Conservation (phyloP, 192 early-diverging fungal species). For the Funneliformis geosporum region DNA sequence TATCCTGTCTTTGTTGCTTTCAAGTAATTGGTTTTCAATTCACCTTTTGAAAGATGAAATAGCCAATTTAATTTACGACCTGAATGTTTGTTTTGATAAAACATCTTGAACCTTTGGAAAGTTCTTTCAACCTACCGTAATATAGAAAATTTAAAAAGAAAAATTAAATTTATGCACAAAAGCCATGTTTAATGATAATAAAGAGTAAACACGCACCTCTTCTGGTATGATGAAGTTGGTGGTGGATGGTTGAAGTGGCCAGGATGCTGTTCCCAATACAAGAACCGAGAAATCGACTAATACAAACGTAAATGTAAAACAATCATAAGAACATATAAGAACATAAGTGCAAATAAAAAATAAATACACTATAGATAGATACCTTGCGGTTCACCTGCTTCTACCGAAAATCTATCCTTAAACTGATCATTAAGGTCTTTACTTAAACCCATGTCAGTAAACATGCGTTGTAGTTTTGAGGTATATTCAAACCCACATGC, state of each 20-base stretch:
- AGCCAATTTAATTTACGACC: constrained; percentile 95
- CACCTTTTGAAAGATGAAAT: constrained; percentile 88
- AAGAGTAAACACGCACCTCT: constrained; percentile 53
- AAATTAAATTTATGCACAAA: background rate
- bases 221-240: constrained; percentile 86
- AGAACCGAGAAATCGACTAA: constrained; percentile 80
- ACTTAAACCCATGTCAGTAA: constrained; percentile 89
- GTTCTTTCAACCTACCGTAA: constrained; percentile 69
- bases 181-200: background rate
- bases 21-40: constrained; percentile 88
- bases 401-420: constrained; percentile 52
- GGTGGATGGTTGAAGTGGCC: constrained; percentile 83
- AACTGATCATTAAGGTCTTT: constrained; percentile 88
- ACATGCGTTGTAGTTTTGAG: constrained; percentile 92
- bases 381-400: background rate
- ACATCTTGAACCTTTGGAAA: constrained; percentile 82
- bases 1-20: constrained; percentile 75
- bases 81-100: constrained; percentile 86
- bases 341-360: background rate
- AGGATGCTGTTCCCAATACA: constrained; percentile 83
- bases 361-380: background rate
- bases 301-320: background rate
- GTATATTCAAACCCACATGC: constrained; percentile 96
- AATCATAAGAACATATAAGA: background rate
- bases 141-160: background rate